These are phyloP conservation scores for Sugiyamaella xylanicola DNA, from an alignment of 1,139 yeast species.

Conservation along the genomic window DNA sequence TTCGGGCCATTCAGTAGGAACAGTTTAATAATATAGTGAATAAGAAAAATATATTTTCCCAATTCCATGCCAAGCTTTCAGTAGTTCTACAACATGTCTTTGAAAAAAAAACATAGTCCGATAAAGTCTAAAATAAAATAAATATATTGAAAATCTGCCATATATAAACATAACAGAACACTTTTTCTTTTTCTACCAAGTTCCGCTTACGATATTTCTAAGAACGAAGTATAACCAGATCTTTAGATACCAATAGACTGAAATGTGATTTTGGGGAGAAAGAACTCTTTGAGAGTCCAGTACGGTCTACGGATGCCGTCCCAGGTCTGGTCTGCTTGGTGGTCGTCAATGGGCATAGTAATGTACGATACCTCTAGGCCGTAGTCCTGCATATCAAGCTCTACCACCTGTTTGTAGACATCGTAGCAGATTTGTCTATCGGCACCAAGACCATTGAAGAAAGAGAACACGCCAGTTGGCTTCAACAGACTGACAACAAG, in stretches of 20 bases:
- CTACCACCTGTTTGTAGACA: slow-evolving; percentile 81
- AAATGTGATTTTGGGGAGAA: slow-evolving; percentile 35
- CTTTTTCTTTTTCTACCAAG: too few relatives aligned
- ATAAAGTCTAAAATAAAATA: too few relatives aligned
- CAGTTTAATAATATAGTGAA: too few relatives aligned
- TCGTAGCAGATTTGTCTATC: slow-evolving; percentile 87
- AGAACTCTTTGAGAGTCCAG: slow-evolving; percentile 51
- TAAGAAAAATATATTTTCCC: too few relatives aligned
- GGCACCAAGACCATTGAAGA: slow-evolving; percentile 96
- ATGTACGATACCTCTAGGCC: slow-evolving; percentile 66
- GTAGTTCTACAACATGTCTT: too few relatives aligned
- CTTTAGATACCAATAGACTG: slow-evolving; percentile 6
- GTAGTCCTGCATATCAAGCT: slow-evolving; percentile 74
- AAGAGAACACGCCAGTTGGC: slow-evolving; percentile 72
- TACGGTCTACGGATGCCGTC: slow-evolving; percentile 69
- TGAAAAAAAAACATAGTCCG: too few relatives aligned
- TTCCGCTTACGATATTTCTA: too few relatives aligned
- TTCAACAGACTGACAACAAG: slow-evolving; percentile 76
- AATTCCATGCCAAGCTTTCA: too few relatives aligned
- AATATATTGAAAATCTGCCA: too few relatives aligned
- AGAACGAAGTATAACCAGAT: too few relatives aligned
- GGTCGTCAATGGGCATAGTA: slow-evolving; percentile 38
- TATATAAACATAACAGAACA: too few relatives aligned
- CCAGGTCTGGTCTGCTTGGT: slow-evolving; percentile 53
- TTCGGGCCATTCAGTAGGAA: too few relatives aligned